Evolutionary conservation across 164 flowering plant genomes (phyloP).

Genomic region (Euptelea pleiosperma): DNA sequence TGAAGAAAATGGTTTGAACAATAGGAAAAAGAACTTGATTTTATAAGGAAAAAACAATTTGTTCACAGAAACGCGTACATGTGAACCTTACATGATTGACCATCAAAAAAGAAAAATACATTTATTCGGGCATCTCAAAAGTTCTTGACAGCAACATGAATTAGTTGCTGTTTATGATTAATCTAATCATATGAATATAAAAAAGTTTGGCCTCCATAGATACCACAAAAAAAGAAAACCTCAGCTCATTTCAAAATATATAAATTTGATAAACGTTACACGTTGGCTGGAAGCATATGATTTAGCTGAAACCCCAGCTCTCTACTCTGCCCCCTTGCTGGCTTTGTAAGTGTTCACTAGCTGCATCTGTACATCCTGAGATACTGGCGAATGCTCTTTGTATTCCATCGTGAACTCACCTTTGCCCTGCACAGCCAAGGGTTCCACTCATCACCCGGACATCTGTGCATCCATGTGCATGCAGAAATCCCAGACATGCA

Average conservation of each 20-base stretch:
- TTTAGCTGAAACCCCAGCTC: background rate
- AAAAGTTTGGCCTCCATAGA: background rate
- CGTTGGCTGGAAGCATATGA: background rate
- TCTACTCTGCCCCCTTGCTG: conserved; percentile 23
- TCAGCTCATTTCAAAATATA: background rate
- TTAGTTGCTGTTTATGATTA: too few species aligned
- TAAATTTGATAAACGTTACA: conserved; percentile 7
- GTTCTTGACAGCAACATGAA: background rate
- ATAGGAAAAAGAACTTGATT: too few species aligned
- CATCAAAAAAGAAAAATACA: background rate
- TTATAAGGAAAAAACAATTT: too few species aligned
- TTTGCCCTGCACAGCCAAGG: conserved; percentile 65
- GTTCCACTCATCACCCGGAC: background rate
- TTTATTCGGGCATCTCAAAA: background rate
- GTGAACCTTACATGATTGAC: too few species aligned
- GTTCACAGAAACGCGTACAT: too few species aligned
- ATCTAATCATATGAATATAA: background rate
- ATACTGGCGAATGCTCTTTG: conserved; percentile 77
- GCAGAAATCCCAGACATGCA: too few species aligned
- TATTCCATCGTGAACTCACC: conserved; percentile 99
- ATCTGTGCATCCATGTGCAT: too few species aligned
- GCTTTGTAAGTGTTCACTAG: conserved; percentile 60
- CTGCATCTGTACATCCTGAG: conserved; percentile 85
- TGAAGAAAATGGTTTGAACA: too few species aligned
- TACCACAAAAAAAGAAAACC: background rate